These are phyloP conservation scores for Saccharomycopsis microspora DNA, from an alignment of 805 yeast genomes.

Conservation along the genomic window DNA sequence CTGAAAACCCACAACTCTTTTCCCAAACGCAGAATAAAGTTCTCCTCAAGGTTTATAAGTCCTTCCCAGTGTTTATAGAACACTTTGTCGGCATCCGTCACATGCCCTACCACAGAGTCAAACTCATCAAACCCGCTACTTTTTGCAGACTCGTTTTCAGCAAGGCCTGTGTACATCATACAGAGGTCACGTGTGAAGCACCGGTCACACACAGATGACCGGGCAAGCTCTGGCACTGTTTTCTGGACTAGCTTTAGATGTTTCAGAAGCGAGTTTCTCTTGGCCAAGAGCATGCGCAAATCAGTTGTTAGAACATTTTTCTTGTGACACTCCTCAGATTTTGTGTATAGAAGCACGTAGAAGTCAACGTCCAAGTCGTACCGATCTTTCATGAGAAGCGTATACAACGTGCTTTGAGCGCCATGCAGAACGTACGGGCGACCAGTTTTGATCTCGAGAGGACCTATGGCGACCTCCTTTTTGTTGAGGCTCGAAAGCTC, in stretches of 20 bases:
- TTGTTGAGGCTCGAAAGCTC: slow-evolving; percentile 30
- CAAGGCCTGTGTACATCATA: slow-evolving; percentile 50
- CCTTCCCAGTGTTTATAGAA: slow-evolving; percentile 70
- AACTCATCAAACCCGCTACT: slow-evolving; percentile 41
- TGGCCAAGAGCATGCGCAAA: slow-evolving; percentile 53
- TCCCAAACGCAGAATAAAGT: slow-evolving; percentile 36
- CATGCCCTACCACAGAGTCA: slow-evolving; percentile 41
- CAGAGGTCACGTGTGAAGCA: slow-evolving; percentile 50
- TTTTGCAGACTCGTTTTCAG: slow-evolving; percentile 46
- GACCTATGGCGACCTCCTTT: slow-evolving; percentile 44
- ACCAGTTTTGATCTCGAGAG: slow-evolving; percentile 90
- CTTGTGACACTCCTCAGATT: slow-evolving; percentile 40
- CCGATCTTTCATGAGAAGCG: slow-evolving; percentile 67
- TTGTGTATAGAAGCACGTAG: slow-evolving; percentile 66
- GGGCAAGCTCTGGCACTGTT: slow-evolving; percentile 42
- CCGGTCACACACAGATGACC: slow-evolving; percentile 44
- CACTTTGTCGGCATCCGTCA: slow-evolving; percentile 32
- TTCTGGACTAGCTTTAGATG: slow-evolving; percentile 40
- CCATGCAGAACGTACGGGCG: slow-evolving; percentile 53
- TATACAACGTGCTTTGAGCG: slow-evolving; percentile 79
- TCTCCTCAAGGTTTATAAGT: slow-evolving; percentile 64
- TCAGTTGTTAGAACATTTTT: slow-evolving; percentile 46
- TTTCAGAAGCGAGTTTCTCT: slow-evolving; percentile 59
- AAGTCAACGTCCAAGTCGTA: slow-evolving; percentile 58
- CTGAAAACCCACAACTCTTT: slow-evolving; percentile 63